A percentile compares a stretch with the other conserved stretches of the same genome.
These are phyloP conservation scores for Erodium chrysanthum DNA, from an alignment of 441 rosid genomes.

Conservation along the genomic window DNA sequence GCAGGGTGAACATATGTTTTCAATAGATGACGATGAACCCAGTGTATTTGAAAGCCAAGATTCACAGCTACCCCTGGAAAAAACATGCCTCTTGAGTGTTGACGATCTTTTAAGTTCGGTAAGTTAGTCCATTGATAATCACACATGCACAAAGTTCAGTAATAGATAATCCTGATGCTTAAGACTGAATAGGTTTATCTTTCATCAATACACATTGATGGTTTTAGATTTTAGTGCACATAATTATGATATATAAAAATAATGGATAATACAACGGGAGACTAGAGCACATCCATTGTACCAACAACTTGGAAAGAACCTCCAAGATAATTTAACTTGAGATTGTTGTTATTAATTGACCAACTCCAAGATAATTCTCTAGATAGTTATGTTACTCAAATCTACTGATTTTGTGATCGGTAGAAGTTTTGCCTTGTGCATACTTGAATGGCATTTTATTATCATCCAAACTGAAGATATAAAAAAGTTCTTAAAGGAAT, in stretches of 20 bases:
- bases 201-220: not conserved
- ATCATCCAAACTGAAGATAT: no score
- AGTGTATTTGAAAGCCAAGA: constrained; percentile 40
- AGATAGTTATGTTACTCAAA: not conserved
- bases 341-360: no score
- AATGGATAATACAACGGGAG: not conserved
- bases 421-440: not conserved
- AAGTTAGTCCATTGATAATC: constrained; percentile 20
- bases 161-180: not conserved
- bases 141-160: no score
- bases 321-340: not conserved
- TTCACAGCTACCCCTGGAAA: constrained; percentile 23
- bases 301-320: not conserved
- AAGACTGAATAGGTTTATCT: not conserved
- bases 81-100: constrained; percentile 37
- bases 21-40: constrained; percentile 31
- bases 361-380: not conserved
- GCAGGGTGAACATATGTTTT: constrained; percentile 41
- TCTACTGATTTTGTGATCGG: not conserved
- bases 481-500: no score
- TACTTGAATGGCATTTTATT: no score
- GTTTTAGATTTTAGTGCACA: not conserved
- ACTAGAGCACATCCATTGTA: not conserved
- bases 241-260: not conserved
- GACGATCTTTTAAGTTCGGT: constrained; percentile 51